These are phyloP conservation scores for Microsporum canis DNA, from an alignment of 2,329 filamentous ascomycete species.

Conservation along the genomic window DNA sequence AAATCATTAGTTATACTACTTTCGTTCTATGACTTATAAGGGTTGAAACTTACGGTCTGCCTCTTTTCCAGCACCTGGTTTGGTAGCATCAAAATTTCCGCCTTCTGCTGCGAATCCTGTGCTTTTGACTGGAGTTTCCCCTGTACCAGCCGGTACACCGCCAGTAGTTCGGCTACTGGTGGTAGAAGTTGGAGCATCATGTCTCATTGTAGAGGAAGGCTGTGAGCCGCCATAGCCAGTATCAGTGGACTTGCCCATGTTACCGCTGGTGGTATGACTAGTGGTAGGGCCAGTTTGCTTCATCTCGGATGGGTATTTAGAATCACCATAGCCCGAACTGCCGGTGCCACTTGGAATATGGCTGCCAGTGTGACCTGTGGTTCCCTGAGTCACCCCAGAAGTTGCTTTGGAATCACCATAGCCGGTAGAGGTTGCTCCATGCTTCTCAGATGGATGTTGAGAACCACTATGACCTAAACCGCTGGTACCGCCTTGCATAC, in stretches of 20 bases:
- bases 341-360: no score
- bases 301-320: background rate
- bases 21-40: background rate
- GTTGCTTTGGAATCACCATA: no score
- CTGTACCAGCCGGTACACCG: background rate
- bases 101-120: slow-evolving; percentile 53
- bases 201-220: background rate
- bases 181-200: background rate
- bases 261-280: background rate
- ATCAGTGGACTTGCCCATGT: background rate
- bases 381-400: no score
- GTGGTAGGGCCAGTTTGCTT: background rate
- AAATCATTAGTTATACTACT: background rate
- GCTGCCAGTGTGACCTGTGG: no score
- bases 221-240: background rate
- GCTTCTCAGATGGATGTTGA: no score
- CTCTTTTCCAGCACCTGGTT: slow-evolving; percentile 54
- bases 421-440: no score
- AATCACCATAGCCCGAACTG: background rate
- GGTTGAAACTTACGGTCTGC: slow-evolving; percentile 46
- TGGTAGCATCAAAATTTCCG: slow-evolving; percentile 34
- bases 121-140: slow-evolving; percentile 44
- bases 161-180: background rate
- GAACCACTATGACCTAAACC: no score
- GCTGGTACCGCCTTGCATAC: no score